phyloP scores from a whole-genome alignment of 352 stramenopile species.

The Thalassiosira mediterranea region DNA sequence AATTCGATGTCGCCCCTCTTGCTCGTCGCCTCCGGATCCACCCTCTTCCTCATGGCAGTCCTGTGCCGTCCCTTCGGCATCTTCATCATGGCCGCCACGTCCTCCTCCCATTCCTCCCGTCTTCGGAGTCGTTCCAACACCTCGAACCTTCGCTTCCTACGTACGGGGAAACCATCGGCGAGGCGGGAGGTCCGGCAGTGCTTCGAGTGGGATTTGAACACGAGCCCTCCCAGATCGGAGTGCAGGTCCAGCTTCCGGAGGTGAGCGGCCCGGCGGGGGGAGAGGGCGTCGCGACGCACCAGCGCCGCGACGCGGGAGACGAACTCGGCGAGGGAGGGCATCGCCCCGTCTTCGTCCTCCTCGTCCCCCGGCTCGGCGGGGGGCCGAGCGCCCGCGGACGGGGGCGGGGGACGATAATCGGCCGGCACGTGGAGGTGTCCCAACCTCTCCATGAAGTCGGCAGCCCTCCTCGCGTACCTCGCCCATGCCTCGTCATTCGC shows the following conservation, averaged over 20 bases:
- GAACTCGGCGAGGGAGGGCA: conserved; percentile 1
- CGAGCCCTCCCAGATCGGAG: conserved; percentile 3
- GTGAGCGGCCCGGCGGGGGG: not conserved
- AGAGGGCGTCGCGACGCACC: conserved; percentile 14
- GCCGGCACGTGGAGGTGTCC: conserved; percentile 13
- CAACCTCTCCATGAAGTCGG: conserved; percentile 2
- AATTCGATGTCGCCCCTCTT: conserved; percentile 4
- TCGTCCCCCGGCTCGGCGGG: not conserved
- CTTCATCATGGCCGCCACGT: not conserved
- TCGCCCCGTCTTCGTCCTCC: not conserved
- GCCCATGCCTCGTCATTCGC: conserved; percentile 11
- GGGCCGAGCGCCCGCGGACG: not conserved
- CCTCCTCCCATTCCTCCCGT: not conserved
- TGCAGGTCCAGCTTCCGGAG: conserved; percentile 1
- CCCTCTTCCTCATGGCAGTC: too few species aligned
- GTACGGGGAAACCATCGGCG: not conserved
- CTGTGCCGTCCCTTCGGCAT: too few species aligned
- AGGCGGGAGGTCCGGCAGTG: not conserved
- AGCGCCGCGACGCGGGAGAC: conserved; percentile 3
- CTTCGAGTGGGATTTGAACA: conserved; percentile 4
- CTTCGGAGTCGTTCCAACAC: not conserved
- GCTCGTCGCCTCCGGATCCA: not conserved
- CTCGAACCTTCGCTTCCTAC: conserved; percentile 11
- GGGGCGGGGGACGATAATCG: not conserved
- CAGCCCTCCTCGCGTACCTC: not conserved